These are phyloP conservation scores for Aspergillus olivimuriae DNA, from an alignment of 495 filamentous ascomycete species.

Conservation along the genomic window DNA sequence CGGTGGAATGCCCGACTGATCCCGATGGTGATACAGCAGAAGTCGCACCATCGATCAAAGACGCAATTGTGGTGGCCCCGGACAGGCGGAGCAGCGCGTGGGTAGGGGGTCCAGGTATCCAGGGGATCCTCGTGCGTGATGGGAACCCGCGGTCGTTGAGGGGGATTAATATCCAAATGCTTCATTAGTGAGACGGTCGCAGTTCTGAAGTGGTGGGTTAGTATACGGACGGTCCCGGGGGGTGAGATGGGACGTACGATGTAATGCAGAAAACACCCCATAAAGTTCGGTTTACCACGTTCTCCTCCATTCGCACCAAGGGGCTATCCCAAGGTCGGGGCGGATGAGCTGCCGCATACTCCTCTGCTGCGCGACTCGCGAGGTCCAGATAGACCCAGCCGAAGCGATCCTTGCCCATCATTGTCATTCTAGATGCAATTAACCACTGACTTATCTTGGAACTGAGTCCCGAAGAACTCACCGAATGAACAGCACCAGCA, in stretches of 20 bases:
- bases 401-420: slow-evolving; percentile 26
- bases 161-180: slow-evolving; percentile 13
- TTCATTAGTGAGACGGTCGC: slow-evolving; percentile 22
- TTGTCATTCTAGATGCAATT: slow-evolving; percentile 6
- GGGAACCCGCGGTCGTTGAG: slow-evolving; percentile 10
- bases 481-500: slow-evolving; percentile 15
- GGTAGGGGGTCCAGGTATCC: slow-evolving; percentile 29
- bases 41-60: slow-evolving; percentile 20
- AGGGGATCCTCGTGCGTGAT: slow-evolving; percentile 13
- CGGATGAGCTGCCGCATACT: slow-evolving; percentile 14
- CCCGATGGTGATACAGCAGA: slow-evolving; percentile 18
- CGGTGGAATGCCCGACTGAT: slow-evolving; percentile 23
- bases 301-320: slow-evolving; percentile 6
- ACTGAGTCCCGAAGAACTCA: too few species aligned
- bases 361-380: slow-evolving; percentile 15
- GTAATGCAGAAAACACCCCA: slow-evolving; percentile 30
- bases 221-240: not conserved
- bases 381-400: slow-evolving; percentile 26
- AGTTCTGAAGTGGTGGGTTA: slow-evolving; percentile 12
- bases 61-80: slow-evolving; percentile 23
- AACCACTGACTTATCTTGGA: too few species aligned
- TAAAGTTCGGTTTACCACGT: slow-evolving; percentile 17
- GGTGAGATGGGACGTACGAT: slow-evolving; percentile 17
- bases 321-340: slow-evolving; percentile 3
- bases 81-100: slow-evolving; percentile 12